Evolutionary conservation across 257 asterid genomes (phyloP).

Genomic region (Forsythia viridissima): DNA sequence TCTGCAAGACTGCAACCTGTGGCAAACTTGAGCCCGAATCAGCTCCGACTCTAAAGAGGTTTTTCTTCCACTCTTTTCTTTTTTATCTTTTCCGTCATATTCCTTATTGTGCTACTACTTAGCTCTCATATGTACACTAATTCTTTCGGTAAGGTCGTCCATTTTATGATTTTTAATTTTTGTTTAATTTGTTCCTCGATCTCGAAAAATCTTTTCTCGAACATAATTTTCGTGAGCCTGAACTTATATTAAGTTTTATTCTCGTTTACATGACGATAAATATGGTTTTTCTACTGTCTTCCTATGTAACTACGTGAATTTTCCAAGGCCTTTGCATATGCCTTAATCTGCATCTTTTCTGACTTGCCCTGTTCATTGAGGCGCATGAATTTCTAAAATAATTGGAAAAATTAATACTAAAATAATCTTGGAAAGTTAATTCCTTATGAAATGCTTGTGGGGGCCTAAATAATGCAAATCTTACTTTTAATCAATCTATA

Average conservation of each 20-base stretch:
- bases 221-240: too few relatives aligned
- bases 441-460: neutral
- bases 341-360: neutral
- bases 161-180: neutral
- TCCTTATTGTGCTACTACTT: neutral
- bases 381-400: neutral
- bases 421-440: neutral
- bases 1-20: too few relatives aligned
- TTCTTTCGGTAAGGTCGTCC: too few relatives aligned
- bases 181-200: neutral
- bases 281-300: neutral
- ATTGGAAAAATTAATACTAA: neutral
- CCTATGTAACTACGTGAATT: neutral
- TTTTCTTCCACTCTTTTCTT: too few relatives aligned
- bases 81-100: too few relatives aligned
- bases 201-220: too few relatives aligned
- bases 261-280: neutral
- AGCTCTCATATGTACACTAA: neutral
- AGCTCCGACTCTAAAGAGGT: too few relatives aligned
- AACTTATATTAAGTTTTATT: neutral
- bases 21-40: too few relatives aligned
- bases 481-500: neutral
- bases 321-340: neutral
- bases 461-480: neutral
- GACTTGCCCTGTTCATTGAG: neutral